Base-by-base conservation (phyloP, 2,329 filamentous ascomycete species). In the Lachnellula arida region DNA sequence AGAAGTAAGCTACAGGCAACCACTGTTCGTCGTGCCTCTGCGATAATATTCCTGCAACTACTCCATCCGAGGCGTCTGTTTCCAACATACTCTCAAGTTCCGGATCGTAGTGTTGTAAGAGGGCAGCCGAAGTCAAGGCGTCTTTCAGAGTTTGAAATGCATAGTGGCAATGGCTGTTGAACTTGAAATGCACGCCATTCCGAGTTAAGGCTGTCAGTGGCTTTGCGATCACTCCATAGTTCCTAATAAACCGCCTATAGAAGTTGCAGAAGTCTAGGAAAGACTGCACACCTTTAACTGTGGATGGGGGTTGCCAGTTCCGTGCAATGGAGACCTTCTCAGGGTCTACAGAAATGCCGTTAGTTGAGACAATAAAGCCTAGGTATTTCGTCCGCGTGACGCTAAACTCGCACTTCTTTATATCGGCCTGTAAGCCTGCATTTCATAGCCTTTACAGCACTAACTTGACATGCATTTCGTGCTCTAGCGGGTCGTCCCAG, bases 221-320 rank as follows among this genome's bases (percentile, higher is more conserved):
- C 23, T 51, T 47, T 2, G 37, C 32, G 17, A 55, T 53, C 15
- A 9, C 11, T 12, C 51, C 22, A 48, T 44, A 61, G 14, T 61
- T 19, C 7, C 8, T 4, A 35, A 61, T 61, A 53, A 59, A 59
- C 12, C 46, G 46, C 1, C 50, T n/a, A 46, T 60, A 61, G 46
- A 60, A 61, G 17, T 58, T 57, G 34, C 23, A 59, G 32, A 61
- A 60, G 1, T 56, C 43, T 9, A 59, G 22, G 23, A 54, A 57
- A 5, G 15, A 49, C 39, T 57, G 19, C 5, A 50, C 46, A 12
- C 25, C 43, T 43, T 47, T 56, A 6, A 54, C 12, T 42, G 23
- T 42, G 12, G 5, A 42, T 9, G 6, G 46, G 2, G 14, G 11
- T 3, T 39, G 17, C 37, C 22, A 56, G 7, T 49, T 43, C 2